Conservation (phyloP, 2,329 filamentous ascomycete genomes). For the Conoideocrella luteorostrata region DNA sequence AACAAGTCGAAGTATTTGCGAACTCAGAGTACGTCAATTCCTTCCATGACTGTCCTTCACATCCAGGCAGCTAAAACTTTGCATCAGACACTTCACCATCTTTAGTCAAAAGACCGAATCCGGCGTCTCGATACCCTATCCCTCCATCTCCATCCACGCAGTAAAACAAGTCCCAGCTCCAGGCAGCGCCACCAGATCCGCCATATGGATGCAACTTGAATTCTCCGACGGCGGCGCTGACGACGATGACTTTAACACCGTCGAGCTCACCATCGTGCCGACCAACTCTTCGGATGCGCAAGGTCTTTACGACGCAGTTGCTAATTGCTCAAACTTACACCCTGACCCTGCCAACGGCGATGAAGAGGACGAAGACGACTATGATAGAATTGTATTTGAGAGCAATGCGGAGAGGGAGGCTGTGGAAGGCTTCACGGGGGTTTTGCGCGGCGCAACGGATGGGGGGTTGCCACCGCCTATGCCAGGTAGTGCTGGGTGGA, state of each 20-base stretch:
- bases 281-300: slow-evolving; percentile 21
- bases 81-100: slow-evolving; percentile 46
- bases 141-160: slow-evolving; percentile 67
- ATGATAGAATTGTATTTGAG: slow-evolving; percentile 52
- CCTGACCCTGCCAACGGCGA: slow-evolving; percentile 59
- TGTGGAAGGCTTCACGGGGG: slow-evolving; percentile 51
- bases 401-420: slow-evolving; percentile 41
- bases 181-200: slow-evolving; percentile 32
- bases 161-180: slow-evolving; percentile 51
- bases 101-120: slow-evolving; percentile 52
- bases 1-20: slow-evolving; percentile 50
- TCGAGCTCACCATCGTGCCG: slow-evolving; percentile 64
- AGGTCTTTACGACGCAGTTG: slow-evolving; percentile 62
- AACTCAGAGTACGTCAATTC: slow-evolving; percentile 43
- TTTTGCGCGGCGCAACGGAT: slow-evolving; percentile 39
- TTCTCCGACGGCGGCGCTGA: slow-evolving; percentile 51
- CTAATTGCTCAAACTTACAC: slow-evolving; percentile 68
- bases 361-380: slow-evolving; percentile 49
- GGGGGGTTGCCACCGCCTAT: slow-evolving; percentile 58
- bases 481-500: slow-evolving; percentile 73
- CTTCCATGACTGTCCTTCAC: no score
- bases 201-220: slow-evolving; percentile 63
- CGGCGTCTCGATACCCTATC: slow-evolving; percentile 67
- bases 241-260: slow-evolving; percentile 58
- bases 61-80: no score